Percentiles rank a stretch among this genome's conserved stretches.
These are phyloP conservation scores for Brassica nigra DNA, from an alignment of 345 rosid species.

Conservation along the genomic window DNA sequence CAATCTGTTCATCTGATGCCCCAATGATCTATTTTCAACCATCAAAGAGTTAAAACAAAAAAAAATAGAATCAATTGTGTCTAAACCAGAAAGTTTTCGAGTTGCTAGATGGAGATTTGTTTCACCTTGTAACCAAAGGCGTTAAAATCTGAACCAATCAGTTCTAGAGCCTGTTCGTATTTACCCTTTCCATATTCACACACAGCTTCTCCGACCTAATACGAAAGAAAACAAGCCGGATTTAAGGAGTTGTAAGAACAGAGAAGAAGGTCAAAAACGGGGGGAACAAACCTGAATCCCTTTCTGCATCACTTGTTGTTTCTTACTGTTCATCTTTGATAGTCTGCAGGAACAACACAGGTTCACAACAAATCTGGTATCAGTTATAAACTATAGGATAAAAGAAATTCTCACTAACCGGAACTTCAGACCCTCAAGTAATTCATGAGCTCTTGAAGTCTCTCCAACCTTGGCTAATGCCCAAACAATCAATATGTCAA, in stretches of 20 bases:
- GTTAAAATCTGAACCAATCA: constrained; percentile 73
- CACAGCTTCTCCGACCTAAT: constrained; percentile 79
- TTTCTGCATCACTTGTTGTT: constrained; percentile 68
- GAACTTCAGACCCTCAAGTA: constrained; percentile 65
- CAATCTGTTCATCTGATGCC: constrained; percentile 90
- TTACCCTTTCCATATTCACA: constrained; percentile 65
- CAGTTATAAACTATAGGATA: constrained; percentile 1
- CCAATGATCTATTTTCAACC: constrained; percentile 57
- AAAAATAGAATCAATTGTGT: neutral
- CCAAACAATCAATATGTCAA: constrained; percentile 80
- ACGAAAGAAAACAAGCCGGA: constrained; percentile 11
- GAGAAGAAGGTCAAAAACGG: constrained; percentile 12
- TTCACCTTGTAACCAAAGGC: constrained; percentile 67
- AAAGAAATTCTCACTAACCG: constrained; percentile 49
- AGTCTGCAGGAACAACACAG: constrained; percentile 48
- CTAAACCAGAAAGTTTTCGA: neutral
- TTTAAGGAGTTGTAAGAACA: neutral
- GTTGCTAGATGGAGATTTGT: neutral
- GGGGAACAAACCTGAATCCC: constrained; percentile 64
- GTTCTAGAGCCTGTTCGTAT: constrained; percentile 51
- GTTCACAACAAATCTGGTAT: constrained; percentile 11
- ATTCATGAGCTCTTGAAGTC: constrained; percentile 65
- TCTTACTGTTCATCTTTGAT: constrained; percentile 67
- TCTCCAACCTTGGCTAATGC: constrained; percentile 69
- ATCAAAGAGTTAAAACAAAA: neutral